Evolutionary conservation across 257 asterid genomes (phyloP), one percentile per base, ranked within the genome.

Genomic region (Cruciata laevipes): DNA sequence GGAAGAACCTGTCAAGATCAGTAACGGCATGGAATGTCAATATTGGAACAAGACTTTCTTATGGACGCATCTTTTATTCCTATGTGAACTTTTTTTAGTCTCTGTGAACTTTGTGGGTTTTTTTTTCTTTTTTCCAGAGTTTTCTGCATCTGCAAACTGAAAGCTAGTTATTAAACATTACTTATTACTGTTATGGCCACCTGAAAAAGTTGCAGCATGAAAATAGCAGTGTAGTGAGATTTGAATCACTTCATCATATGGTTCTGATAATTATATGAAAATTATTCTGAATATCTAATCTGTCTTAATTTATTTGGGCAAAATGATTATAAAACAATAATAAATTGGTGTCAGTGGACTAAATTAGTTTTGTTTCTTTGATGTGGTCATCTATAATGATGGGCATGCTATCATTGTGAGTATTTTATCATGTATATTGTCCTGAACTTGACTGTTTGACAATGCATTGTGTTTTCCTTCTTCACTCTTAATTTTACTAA

Each of bases 361-460:
- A 27, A 63, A 12, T 49, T 20, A 24, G 56, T 14, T 23, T 52
- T 23, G 18, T 64, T 64, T 38, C 68, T 23, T 27, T 17, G 35
- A 44, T 12, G 56, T 13, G 7, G 32, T 64, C 57, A 42, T 24
- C 35, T 23, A 55, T 55, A 55, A 21, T 55, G 27, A 55, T 63
- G n/a, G 5, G 33, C 44, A 25, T 65, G 68, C 35, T 40, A 23
- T 7, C 47, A 8, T 64, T 16, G 37, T 21, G 49, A 30, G 21
- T 57, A 49, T 60, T 60, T 21, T 71, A 30, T 23, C 27, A 9
- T 1, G 20, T 20, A 63, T 16, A 25, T 10, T 58, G 24, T 57
- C 61, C 61, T 57, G 53, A 9, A 59, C 31, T 56, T 69, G 44
- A 20, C 35, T 69, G 66, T 16, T 40, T 20, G 13, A n/a, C 23